Conservation (phyloP, 2,329 filamentous ascomycete genomes). For the Beauveria asiatica region DNA sequence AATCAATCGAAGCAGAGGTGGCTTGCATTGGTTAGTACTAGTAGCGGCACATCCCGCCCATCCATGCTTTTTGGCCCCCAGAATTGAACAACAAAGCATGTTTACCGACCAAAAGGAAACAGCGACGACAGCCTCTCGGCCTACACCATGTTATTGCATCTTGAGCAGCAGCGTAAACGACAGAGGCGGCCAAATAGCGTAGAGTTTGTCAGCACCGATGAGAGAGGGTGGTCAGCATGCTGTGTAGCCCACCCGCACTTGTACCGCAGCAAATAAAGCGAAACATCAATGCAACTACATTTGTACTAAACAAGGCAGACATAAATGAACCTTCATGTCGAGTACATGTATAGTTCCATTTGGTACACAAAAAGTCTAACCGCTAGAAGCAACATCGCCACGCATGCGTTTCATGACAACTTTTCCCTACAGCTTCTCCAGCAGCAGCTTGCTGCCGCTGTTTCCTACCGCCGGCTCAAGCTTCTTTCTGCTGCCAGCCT, state of each 20-base stretch:
- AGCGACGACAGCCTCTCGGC: not conserved
- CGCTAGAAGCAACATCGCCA: constrained; percentile 4
- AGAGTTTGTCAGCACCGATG: not conserved
- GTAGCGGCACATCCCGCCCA: not conserved
- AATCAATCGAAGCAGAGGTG: not conserved
- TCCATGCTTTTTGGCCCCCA: not conserved
- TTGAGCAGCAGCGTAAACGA: not conserved
- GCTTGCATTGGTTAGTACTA: constrained; percentile 4
- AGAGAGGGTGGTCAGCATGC: not conserved
- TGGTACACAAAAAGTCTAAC: constrained; percentile 6
- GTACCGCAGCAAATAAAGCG: not conserved
- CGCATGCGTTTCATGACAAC: constrained; percentile 5
- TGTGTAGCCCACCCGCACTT: not conserved
- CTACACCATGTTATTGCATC: not conserved
- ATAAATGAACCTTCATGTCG: not conserved
- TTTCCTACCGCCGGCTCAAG: constrained; percentile 45
- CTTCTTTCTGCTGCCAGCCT: constrained; percentile 29
- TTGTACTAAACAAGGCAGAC: constrained; percentile 4
- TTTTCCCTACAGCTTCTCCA: constrained; percentile 42
- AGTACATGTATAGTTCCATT: not conserved
- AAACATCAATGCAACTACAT: not conserved
- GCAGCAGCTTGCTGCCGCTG: constrained; percentile 50
- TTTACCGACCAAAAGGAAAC: not conserved
- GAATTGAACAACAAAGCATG: not conserved
- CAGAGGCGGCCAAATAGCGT: not conserved